Evolutionary conservation across 2,329 filamentous ascomycete species (phyloP), one percentile per base, ranked within the genome.

Genomic region (Davidsoniella australis): DNA sequence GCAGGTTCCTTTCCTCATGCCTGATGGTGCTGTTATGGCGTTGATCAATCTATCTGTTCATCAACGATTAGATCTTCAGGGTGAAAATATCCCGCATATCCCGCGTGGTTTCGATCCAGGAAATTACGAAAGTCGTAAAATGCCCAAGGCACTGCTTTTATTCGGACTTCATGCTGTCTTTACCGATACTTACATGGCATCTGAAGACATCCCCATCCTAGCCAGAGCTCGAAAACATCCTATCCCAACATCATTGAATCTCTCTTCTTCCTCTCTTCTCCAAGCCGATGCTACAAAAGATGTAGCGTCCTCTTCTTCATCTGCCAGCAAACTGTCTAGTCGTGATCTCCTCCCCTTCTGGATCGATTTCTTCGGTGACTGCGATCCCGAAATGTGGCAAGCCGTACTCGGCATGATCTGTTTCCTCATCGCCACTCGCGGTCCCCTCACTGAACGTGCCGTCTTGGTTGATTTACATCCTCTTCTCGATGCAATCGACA

Each of bases 41-140:
- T 63, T 82, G 50, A 69, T 77, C 39, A 83, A 83, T 56, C 61
- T 88, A 49, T 72, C 79, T 53, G 74, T 76, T 0, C 61, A 71
- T 45, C 72, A 75, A 3, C 69, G 73, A 39, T 66, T 86, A 40
- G 65, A 60, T 14, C 58, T 83, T 5, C 63, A 69, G 3, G 66
- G 74, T 0, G 58, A 69, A 1, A 67, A 79, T 39, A 70, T 82
- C 4, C 75, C 76, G 1, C 57, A 71, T 45, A 76, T 83, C 26
- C 77, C 78, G 2, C 80, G 82, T 59, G 82, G 83, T 1, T 82
- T 86, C 57, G 73, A 76, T 48, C 79, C 80, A 6, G 75, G 75
- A 14, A 77, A 82, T 55, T 87, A 87, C 61, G 76, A 83, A 57
- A 80, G 78, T 18, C 71, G 80, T 49, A 75, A 76, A 51, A 78